phyloP scores from a whole-genome alignment of 2,329 filamentous ascomycete species.

The Cladosporium cucumerinum region DNA sequence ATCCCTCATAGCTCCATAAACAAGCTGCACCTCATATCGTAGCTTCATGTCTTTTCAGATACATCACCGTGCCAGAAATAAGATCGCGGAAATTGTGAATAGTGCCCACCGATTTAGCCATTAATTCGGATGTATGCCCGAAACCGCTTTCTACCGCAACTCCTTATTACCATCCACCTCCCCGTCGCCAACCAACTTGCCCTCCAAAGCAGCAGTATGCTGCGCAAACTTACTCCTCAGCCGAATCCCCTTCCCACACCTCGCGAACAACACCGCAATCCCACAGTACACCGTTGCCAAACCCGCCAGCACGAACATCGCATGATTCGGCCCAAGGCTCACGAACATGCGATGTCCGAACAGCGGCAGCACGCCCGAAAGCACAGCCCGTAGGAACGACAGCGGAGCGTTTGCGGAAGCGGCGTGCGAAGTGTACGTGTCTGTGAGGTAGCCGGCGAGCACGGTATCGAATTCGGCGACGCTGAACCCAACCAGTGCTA shows the following conservation, averaged over 20 bases:
- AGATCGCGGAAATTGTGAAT: background rate
- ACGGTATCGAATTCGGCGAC: slow-evolving; percentile 48
- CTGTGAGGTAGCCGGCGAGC: slow-evolving; percentile 44
- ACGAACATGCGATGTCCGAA: slow-evolving; percentile 42
- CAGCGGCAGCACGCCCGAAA: slow-evolving; percentile 41
- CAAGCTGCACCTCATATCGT: background rate
- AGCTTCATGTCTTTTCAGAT: background rate
- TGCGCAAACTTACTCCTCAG: slow-evolving; percentile 37
- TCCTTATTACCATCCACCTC: background rate
- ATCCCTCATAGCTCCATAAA: background rate
- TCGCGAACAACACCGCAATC: slow-evolving; percentile 38
- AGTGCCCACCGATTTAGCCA: background rate
- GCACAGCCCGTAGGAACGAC: slow-evolving; percentile 39
- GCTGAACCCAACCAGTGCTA: slow-evolving; percentile 47
- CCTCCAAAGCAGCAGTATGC: background rate
- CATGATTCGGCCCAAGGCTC: slow-evolving; percentile 39
- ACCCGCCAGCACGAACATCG: slow-evolving; percentile 40
- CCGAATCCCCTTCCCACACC: slow-evolving; percentile 38
- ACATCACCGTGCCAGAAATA: background rate
- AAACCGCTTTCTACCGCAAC: background rate
- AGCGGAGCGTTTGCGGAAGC: slow-evolving; percentile 46
- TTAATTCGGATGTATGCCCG: background rate
- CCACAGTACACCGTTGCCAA: slow-evolving; percentile 36
- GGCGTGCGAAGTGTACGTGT: slow-evolving; percentile 46
- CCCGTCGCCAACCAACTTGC: background rate